Evolutionary conservation across 768 basidiomycete species (phyloP).

Genomic region (Rhodosporidiobolus odoratus): DNA sequence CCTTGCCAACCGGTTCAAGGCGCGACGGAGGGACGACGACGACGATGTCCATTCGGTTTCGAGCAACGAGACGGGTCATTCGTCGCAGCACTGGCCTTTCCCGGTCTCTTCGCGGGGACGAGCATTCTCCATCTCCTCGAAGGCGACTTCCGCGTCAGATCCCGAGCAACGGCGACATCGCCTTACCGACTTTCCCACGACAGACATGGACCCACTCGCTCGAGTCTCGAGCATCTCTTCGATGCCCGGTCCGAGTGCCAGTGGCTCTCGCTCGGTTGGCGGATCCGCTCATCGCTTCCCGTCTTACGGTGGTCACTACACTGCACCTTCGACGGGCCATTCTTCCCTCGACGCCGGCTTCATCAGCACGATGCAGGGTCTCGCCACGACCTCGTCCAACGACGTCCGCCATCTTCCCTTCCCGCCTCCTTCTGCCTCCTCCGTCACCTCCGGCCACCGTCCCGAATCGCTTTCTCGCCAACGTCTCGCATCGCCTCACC

Average conservation of each 20-base stretch:
- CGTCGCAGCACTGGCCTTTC: constrained; percentile 27
- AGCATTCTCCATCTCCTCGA: constrained; percentile 38
- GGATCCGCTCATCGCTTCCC: constrained; percentile 1
- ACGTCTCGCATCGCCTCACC: constrained; percentile 25
- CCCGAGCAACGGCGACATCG: constrained; percentile 19
- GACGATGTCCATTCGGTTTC: constrained; percentile 83
- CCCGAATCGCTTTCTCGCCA: constrained; percentile 9
- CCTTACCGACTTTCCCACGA: not conserved
- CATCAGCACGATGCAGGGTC: constrained; percentile 30
- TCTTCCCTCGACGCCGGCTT: constrained; percentile 32
- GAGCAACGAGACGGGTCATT: constrained; percentile 73
- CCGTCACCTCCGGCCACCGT: not conserved
- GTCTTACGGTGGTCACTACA: constrained; percentile 11
- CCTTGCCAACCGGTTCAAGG: constrained; percentile 59
- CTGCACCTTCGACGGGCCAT: constrained; percentile 34
- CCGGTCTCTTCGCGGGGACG: constrained; percentile 17
- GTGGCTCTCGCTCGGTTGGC: not conserved
- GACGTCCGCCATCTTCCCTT: too few relatives aligned
- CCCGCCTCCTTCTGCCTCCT: constrained; percentile 1
- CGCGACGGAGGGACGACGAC: constrained; percentile 73
- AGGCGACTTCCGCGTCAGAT: constrained; percentile 37
- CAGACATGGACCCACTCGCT: constrained; percentile 10
- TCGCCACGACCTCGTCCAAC: constrained; percentile 19
- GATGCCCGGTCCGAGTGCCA: constrained; percentile 18
- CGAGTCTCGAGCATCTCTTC: constrained; percentile 27